Evolutionary conservation across 140 eudicot genomes (phyloP), one percentile per base, ranked within the genome.

Genomic region (Anethum foeniculum): DNA sequence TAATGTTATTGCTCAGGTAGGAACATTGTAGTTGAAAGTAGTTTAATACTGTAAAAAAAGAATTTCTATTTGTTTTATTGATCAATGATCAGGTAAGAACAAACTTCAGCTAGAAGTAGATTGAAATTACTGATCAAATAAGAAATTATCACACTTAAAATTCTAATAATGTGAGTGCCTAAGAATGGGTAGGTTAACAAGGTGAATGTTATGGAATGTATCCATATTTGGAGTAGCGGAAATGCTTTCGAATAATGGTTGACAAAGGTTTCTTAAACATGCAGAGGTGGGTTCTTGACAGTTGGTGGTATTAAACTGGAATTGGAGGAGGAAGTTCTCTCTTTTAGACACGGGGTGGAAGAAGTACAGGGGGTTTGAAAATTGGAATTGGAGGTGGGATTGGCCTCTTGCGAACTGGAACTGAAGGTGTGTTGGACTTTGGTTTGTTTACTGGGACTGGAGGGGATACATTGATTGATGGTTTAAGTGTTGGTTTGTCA

Each of bases 371-470:
- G 41, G 88, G 88, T 27, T 86, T 84, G 85, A 77, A 86, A 6
- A 79, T 54, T 67, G 71, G 71, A 64, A 27, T 13, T 4, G 71
- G 71, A 27, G 71, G 71, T 64, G 71, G 71, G 1, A 64, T 13
- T 25, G 71, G 71, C 36, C 30, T 21, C 38, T 64, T 64, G 39
- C 21, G 14, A 11, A 60, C 32, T 7, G 69, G 69, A 21, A 21
- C 5, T 0, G 14, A 15, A 13, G 87, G 89, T 52, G 85, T 85
- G 67, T 79, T 21, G 15, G 86, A 87, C n/a, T 76, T 56, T 47
- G 90, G 87, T 30, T 81, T 58, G 82, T 84, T 75, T 6, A 81
- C 75, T 0, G 90, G 87, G 16, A 51, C 81, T 1, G 90, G 86
- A 13, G 89, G 75, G 1, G 84, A 83, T 47, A 72, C 75, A 43